A percentile compares a stretch with the other conserved stretches of the same genome.
These are phyloP conservation scores for Rhodotorula sp. DNA, from an alignment of 1,284 basidiomycete species.

Conservation along the genomic window DNA sequence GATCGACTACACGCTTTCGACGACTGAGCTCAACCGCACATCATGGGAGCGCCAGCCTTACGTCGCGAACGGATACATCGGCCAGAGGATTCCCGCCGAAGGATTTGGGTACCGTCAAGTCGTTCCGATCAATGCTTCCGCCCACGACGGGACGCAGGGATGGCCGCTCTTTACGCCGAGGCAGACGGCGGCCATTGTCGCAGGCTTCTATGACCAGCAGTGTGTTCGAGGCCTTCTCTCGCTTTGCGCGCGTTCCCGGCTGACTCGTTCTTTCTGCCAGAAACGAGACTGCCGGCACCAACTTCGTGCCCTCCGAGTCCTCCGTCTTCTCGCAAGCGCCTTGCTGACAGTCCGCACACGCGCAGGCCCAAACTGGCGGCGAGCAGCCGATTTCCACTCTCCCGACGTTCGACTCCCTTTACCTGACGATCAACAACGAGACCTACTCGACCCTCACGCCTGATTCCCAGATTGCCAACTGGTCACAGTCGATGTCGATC, in stretches of 20 bases:
- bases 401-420: conserved; percentile 43
- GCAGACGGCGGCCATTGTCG: conserved; percentile 37
- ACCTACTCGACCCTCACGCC: conserved; percentile 36
- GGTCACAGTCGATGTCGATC: conserved; percentile 40
- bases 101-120: conserved; percentile 35
- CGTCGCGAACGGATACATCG: conserved; percentile 40
- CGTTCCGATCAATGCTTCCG: conserved; percentile 17
- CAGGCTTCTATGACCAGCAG: conserved; percentile 44
- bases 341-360: accelerated
- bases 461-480: conserved; percentile 38
- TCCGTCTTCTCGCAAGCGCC: neutral
- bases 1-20: conserved; percentile 19
- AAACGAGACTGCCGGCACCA: conserved; percentile 41
- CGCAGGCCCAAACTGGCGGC: conserved; percentile 18
- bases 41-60: conserved; percentile 36
- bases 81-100: conserved; percentile 44
- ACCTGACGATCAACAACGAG: conserved; percentile 39
- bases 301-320: conserved; percentile 29
- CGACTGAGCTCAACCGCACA: conserved; percentile 26
- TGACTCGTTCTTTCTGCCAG: neutral
- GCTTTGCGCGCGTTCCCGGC: neutral
- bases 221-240: neutral
- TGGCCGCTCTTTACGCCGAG: conserved; percentile 38
- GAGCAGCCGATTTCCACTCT: conserved; percentile 44
- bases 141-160: conserved; percentile 27